A percentile compares a stretch with the other conserved stretches of the same genome.
Conservation (phyloP, 2,329 filamentous ascomycete species). For the Neurospora sp. region DNA sequence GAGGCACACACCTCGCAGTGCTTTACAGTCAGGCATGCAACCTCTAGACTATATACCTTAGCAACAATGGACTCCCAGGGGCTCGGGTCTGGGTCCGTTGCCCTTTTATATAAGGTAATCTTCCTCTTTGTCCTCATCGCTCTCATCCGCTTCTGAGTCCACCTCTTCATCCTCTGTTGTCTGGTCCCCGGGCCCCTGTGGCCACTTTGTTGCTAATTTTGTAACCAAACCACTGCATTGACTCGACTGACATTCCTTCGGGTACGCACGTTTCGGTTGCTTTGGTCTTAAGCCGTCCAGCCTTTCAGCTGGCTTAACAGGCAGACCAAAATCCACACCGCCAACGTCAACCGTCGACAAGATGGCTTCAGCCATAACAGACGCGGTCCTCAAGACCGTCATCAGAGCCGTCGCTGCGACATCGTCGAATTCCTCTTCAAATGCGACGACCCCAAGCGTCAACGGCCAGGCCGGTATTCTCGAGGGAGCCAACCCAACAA, state of each 20-base stretch:
- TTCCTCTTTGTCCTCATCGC: too few relatives aligned
- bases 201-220: not conserved
- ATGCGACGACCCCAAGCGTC: not conserved
- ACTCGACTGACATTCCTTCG: not conserved
- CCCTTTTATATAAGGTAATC: not conserved
- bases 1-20: not conserved
- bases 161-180: too few relatives aligned
- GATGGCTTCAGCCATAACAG: not conserved
- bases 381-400: not conserved
- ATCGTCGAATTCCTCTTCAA: not conserved
- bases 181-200: not conserved
- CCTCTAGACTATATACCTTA: not conserved
- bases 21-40: not conserved
- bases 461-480: slow-evolving; percentile 41
- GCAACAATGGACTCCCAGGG: not conserved
- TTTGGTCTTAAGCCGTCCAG: not conserved
- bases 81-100: not conserved
- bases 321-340: not conserved
- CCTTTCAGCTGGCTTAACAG: not conserved
- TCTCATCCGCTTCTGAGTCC: too few relatives aligned
- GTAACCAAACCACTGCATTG: not conserved
- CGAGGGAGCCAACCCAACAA: slow-evolving; percentile 51
- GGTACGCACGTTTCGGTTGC: not conserved
- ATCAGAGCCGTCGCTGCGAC: not conserved
- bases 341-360: not conserved